Percentiles rank a stretch among this genome's conserved stretches.
phyloP scores from a whole-genome alignment of 352 stramenopile species.

The Pythium folliculosum region DNA sequence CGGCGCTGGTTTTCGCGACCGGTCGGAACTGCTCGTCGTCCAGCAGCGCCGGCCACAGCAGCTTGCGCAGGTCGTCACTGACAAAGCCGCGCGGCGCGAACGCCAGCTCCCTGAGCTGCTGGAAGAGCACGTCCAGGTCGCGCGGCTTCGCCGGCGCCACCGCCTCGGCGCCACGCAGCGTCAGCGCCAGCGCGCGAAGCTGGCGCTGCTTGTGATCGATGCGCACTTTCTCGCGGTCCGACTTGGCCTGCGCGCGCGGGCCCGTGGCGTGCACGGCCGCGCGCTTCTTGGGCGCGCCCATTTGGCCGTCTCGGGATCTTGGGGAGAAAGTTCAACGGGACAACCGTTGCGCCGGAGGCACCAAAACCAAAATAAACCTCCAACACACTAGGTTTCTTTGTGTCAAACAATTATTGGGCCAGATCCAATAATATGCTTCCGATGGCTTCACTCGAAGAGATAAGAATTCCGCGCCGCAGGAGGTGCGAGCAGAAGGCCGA shows the following conservation, averaged over 20 bases:
- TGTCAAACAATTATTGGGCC: no score
- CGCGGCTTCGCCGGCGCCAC: constrained; percentile 9
- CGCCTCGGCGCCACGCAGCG: constrained; percentile 31
- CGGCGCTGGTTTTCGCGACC: constrained; percentile 8
- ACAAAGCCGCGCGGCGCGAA: constrained; percentile 56
- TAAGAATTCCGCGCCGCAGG: no score
- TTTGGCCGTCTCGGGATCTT: constrained; percentile 6
- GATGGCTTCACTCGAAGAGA: no score
- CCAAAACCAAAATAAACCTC: not conserved
- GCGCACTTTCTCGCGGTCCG: constrained; percentile 43
- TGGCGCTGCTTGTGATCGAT: constrained; percentile 57
- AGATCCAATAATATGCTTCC: no score
- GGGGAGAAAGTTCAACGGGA: constrained; percentile 10
- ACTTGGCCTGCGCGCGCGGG: constrained; percentile 13
- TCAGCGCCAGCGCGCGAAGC: constrained; percentile 37
- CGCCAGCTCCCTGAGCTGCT: constrained; percentile 61
- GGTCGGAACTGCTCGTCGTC: constrained; percentile 18
- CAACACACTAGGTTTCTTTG: not conserved
- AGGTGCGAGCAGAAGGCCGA: no score
- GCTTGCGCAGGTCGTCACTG: constrained; percentile 52
- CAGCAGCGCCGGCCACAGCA: constrained; percentile 69
- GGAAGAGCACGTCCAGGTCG: constrained; percentile 32
- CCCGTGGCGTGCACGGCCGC: constrained; percentile 1
- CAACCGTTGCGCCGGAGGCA: constrained; percentile 1
- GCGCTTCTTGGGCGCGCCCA: constrained; percentile 25